These are phyloP conservation scores for Fusarium palustre DNA, from an alignment of 2,329 filamentous ascomycete species.

Conservation along the genomic window DNA sequence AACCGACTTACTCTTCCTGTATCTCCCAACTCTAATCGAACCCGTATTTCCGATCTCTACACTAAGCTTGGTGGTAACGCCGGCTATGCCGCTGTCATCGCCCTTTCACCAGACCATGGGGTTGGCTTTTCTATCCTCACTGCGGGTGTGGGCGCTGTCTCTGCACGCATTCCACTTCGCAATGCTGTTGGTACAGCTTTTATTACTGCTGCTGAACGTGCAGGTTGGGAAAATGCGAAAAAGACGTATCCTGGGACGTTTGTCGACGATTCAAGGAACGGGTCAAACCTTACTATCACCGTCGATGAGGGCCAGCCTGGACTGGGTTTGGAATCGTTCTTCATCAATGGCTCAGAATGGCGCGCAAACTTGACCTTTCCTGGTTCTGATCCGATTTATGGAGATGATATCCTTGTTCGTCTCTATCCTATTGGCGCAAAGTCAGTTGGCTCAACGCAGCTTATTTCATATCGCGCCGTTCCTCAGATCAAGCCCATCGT, in stretches of 20 bases:
- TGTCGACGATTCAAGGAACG: background rate
- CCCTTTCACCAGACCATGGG: constrained; percentile 34
- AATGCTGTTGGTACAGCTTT: constrained; percentile 33
- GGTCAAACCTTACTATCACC: constrained; percentile 36
- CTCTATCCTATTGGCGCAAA: background rate
- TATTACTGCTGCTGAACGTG: constrained; percentile 37
- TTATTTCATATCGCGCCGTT: constrained; percentile 8
- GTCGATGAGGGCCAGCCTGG: constrained; percentile 33
- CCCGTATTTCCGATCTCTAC: constrained; percentile 37
- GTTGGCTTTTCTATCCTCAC: constrained; percentile 45
- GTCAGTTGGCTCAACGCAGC: background rate
- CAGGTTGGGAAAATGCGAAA: constrained; percentile 35
- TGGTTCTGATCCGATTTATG: background rate
- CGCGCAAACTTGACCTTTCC: background rate
- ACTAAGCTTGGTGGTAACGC: constrained; percentile 28
- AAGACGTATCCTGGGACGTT: constrained; percentile 36
- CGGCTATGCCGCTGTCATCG: constrained; percentile 23
- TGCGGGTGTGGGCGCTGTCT: constrained; percentile 39
- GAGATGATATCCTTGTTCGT: background rate
- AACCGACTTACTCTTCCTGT: constrained; percentile 33
- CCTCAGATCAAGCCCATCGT: background rate
- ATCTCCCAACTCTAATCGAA: constrained; percentile 38
- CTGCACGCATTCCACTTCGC: constrained; percentile 31
- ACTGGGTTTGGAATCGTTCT: constrained; percentile 12
- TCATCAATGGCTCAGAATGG: background rate